Evolutionary conservation across 768 basidiomycete genomes (phyloP).

Genomic region (Boletus tomentosulus): DNA sequence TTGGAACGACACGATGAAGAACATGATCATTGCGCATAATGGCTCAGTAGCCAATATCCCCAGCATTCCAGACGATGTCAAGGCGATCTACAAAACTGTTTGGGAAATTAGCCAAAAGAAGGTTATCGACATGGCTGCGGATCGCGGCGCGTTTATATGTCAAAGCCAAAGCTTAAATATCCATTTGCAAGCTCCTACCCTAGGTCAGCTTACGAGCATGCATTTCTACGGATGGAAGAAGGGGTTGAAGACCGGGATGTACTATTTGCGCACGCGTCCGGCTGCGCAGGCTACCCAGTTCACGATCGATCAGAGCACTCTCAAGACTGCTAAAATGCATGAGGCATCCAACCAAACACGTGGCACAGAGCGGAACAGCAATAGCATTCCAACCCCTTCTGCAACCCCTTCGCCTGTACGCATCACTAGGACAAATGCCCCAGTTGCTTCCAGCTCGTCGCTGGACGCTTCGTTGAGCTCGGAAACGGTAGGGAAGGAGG

Average conservation of each 20-base stretch:
- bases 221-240: constrained; percentile 99
- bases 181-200: constrained; percentile 83
- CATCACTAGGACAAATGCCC: constrained; percentile 31
- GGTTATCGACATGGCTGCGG: constrained; percentile 96
- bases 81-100: constrained; percentile 99
- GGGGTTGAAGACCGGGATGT: constrained; percentile 98
- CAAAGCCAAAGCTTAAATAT: constrained; percentile 95
- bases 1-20: constrained; percentile 99
- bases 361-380: constrained; percentile 11
- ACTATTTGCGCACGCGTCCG: constrained; percentile 92
- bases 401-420: constrained; percentile 25
- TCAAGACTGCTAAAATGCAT: constrained; percentile 50
- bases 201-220: constrained; percentile 92
- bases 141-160: constrained; percentile 97
- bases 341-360: constrained; percentile 20
- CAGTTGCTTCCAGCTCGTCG: constrained; percentile 23
- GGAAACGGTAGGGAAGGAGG: constrained; percentile 33
- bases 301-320: constrained; percentile 81
- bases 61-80: constrained; percentile 83
- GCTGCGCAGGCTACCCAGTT: constrained; percentile 97
- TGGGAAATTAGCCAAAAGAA: constrained; percentile 99
- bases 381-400: constrained; percentile 22
- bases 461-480: constrained; percentile 9
- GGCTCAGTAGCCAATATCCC: constrained; percentile 87
- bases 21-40: constrained; percentile 96